Base-by-base conservation (phyloP, 2,329 filamentous ascomycete species). In the Onygenales sp. region DNA sequence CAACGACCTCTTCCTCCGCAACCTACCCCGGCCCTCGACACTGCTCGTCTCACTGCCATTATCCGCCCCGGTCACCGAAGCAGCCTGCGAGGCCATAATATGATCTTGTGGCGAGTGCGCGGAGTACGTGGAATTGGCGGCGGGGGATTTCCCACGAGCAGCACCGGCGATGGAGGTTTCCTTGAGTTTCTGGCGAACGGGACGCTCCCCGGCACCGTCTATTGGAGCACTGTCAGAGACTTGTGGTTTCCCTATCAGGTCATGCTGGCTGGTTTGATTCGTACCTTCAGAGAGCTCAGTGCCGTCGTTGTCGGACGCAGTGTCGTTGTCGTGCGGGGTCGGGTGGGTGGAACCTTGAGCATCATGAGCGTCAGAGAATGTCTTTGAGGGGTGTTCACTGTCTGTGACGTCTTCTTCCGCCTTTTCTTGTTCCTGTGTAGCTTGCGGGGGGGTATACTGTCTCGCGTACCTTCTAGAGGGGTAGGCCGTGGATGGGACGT, bases 171-270 rank as follows among this genome's bases (percentile, higher is more conserved):
- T 81, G n/a, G 78, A 75, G 3, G 81, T 82, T 61, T 83, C 78
- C 66, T 81, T 78, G 52, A 85, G 69, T 66, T 82, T 80, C 64
- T 83, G 77, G 54, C 81, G 72, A 39, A 83, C 78, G 7, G 79
- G 79, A 55, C 75, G 76, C 64, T 83, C 80, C 56, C 77, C 75
- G 48, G 65, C 61, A 39, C 72, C 70, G 56, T 71, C 58, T 59
- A 54, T 56, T 35, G 45, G 48, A 41, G 44, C 11, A 45, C 8
- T 42, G 56, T 59, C 56, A 59, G 57, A 59, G 48, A 11, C 43
- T 46, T 56, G 38, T 41, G 9, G 44, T 7, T 39, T 27, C 42
- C 50, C 42, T 41, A 27, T 43, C 39, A 57, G 57, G 45, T 63
- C 59, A 44, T 64, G 60, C 39, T 59, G 57, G 51, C 57, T 58